phyloP scores from a whole-genome alignment of 1,139 yeast species.

The Lodderomyces jiufengensis region DNA sequence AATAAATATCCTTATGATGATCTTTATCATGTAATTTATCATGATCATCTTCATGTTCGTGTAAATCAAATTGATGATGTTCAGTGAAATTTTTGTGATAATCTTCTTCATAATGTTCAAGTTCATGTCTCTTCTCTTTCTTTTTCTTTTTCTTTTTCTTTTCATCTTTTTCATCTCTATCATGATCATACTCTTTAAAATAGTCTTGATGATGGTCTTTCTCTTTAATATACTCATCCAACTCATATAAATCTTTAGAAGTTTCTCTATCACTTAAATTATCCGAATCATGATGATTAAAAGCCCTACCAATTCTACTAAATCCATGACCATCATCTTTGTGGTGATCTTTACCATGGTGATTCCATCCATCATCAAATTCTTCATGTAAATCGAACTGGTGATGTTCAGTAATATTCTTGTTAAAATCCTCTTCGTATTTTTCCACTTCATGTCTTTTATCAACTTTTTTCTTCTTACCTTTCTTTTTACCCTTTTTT shows the following conservation, averaged over 20 bases:
- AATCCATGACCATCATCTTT: conserved; percentile 1
- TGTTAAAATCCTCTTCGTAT: conserved; percentile 4
- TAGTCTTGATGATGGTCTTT: conserved; percentile 4
- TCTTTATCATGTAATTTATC: background rate
- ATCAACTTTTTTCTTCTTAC: background rate
- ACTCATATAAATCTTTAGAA: conserved; percentile 3
- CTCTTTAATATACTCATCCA: conserved; percentile 3
- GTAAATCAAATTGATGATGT: conserved; percentile 1
- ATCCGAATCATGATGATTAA: conserved; percentile 3
- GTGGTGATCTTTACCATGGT: conserved; percentile 4
- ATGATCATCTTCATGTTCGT: background rate
- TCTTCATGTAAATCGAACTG: conserved; percentile 3
- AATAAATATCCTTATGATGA: background rate
- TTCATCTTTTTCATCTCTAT: background rate
- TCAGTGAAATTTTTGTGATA: conserved; percentile 1
- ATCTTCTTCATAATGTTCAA: conserved; percentile 1
- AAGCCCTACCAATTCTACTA: background rate
- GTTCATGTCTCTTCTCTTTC: background rate
- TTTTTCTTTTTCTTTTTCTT: background rate
- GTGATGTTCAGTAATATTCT: conserved; percentile 5
- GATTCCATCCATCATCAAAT: conserved; percentile 1
- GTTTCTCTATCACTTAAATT: background rate
- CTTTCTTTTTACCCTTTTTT: background rate
- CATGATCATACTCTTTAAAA: conserved; percentile 3
- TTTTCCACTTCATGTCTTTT: conserved; percentile 6